A percentile compares a stretch with the other conserved stretches of the same genome.
These are phyloP conservation scores for Ophiostoma australiae DNA, from an alignment of 2,329 filamentous ascomycete genomes.

Conservation along the genomic window DNA sequence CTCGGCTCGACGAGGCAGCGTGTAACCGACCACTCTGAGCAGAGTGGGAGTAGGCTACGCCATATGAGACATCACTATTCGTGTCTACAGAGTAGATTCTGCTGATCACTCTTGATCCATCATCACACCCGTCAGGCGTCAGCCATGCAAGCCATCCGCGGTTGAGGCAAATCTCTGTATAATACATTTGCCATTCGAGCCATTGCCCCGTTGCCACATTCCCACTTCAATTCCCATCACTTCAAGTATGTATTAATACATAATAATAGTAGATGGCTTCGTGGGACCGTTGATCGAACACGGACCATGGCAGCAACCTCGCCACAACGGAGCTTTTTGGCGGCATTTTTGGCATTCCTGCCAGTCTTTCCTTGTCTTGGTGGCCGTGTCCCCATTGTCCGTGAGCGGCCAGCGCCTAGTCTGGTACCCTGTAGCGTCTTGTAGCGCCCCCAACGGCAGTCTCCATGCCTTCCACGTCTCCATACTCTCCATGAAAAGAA, in stretches of 20 bases:
- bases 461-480: constrained; percentile 8
- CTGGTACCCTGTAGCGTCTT: not conserved
- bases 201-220: not conserved
- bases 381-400: not conserved
- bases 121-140: not conserved
- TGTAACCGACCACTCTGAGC: not conserved
- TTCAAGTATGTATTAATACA: too few species aligned
- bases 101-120: not conserved
- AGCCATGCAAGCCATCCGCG: not conserved
- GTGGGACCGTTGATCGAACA: not conserved
- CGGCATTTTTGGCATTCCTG: not conserved
- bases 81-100: not conserved
- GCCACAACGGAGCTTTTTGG: constrained; percentile 1
- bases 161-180: not conserved
- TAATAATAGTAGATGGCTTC: not conserved
- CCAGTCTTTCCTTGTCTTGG: not conserved
- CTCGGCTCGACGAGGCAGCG: not conserved
- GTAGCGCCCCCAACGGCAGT: not conserved
- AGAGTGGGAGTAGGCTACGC: not conserved
- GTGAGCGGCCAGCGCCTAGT: not conserved
- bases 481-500: constrained; percentile 11
- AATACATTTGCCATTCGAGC: too few species aligned
- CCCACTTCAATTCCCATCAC: too few species aligned
- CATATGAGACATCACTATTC: not conserved
- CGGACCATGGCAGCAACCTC: not conserved